These are phyloP conservation scores for Zygosaccharomyces lentus DNA, from an alignment of 805 yeast genomes.

Conservation along the genomic window DNA sequence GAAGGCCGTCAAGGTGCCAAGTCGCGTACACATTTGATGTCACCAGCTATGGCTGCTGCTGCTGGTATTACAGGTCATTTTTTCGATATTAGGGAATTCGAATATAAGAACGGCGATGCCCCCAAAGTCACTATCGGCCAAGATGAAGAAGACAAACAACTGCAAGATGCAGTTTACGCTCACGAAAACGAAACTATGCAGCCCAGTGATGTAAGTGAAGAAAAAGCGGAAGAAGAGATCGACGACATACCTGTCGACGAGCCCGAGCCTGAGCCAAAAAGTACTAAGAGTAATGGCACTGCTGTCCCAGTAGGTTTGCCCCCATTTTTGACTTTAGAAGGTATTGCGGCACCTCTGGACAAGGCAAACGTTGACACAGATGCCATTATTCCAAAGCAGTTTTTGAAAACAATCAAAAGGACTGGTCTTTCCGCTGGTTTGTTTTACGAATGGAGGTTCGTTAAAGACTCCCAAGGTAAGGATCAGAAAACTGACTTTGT, in stretches of 20 bases:
- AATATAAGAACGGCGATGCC: conserved; percentile 54
- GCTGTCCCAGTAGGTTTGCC: conserved; percentile 57
- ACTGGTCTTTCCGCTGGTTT: conserved; percentile 87
- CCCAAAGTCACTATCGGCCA: conserved; percentile 49
- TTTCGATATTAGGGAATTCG: conserved; percentile 81
- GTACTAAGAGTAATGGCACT: conserved; percentile 18
- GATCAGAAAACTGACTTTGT: conserved; percentile 85
- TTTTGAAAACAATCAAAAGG: conserved; percentile 94
- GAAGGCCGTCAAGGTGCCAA: conserved; percentile 98
- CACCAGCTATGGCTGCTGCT: conserved; percentile 99
- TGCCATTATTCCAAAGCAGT: conserved; percentile 98
- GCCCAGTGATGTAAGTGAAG: conserved; percentile 47
- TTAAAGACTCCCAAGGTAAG: conserved; percentile 62
- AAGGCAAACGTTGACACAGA: conserved; percentile 97
- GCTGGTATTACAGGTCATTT: conserved; percentile 91
- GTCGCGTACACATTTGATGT: conserved; percentile 95
- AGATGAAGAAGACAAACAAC: conserved; percentile 46
- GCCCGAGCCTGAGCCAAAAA: not conserved
- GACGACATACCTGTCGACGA: conserved; percentile 59
- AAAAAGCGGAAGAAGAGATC: conserved; percentile 49
- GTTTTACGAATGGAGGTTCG: conserved; percentile 85
- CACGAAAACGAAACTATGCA: conserved; percentile 64
- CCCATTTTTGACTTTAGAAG: conserved; percentile 67
- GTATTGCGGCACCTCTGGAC: conserved; percentile 90
- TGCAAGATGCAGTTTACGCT: conserved; percentile 66